phyloP scores from a whole-genome alignment of 495 filamentous ascomycete species.

The Neurospora sp. region DNA sequence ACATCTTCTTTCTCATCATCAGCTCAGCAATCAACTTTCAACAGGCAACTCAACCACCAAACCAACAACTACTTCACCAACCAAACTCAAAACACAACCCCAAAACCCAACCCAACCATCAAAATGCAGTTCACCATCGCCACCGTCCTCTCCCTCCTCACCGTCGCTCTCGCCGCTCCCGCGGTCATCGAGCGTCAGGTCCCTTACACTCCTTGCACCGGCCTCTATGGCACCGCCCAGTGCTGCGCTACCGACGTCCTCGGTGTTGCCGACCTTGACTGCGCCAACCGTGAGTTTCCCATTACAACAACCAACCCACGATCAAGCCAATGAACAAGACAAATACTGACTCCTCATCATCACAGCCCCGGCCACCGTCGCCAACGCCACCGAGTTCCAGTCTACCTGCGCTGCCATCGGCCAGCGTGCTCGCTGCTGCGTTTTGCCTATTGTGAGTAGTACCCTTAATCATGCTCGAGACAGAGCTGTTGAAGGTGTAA shows the following conservation, averaged over 20 bases:
- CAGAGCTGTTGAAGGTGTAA: not conserved
- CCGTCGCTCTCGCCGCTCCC: conserved; percentile 16
- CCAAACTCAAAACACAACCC: not conserved
- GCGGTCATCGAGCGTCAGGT: conserved; percentile 22
- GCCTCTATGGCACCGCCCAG: conserved; percentile 30
- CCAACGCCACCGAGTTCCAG: conserved; percentile 22
- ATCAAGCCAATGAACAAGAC: no score
- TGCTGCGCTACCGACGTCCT: conserved; percentile 37
- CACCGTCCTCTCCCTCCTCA: conserved; percentile 16
- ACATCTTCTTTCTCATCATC: not conserved
- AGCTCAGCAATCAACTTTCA: not conserved
- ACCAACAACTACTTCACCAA: not conserved
- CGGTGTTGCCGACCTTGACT: conserved; percentile 33
- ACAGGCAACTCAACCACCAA: not conserved
- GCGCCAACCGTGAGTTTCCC: conserved; percentile 23
- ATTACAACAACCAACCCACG: no score
- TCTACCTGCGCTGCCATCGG: conserved; percentile 26
- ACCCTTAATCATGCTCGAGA: not conserved
- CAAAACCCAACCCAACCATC: not conserved
- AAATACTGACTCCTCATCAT: not conserved
- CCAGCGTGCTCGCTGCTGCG: conserved; percentile 37
- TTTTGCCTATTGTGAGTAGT: conserved; percentile 25
- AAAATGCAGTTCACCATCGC: conserved; percentile 21
- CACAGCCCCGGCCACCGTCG: conserved; percentile 18
- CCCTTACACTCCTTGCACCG: conserved; percentile 27